These are phyloP conservation scores for Saccharomycopsis malanga DNA, from an alignment of 805 yeast genomes.

Conservation along the genomic window DNA sequence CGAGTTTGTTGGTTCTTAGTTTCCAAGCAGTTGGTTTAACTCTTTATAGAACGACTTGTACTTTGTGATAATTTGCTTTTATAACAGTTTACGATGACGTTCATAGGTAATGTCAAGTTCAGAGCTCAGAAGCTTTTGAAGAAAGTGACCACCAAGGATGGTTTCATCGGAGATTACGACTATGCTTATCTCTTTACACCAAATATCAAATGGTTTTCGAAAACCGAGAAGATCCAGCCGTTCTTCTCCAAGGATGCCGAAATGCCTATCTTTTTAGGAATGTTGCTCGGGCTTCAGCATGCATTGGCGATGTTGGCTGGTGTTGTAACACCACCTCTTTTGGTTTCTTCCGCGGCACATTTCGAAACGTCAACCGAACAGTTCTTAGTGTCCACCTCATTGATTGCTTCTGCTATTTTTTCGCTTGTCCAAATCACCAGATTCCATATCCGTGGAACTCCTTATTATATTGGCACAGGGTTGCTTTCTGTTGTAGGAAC, in stretches of 20 bases:
- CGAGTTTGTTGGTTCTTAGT: too few relatives aligned
- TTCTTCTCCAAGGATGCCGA: constrained; percentile 76
- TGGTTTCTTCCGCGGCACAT: constrained; percentile 60
- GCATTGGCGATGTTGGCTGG: constrained; percentile 90
- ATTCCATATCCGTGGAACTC: constrained; percentile 66
- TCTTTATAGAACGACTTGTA: too few relatives aligned
- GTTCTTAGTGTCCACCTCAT: constrained; percentile 62
- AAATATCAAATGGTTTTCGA: constrained; percentile 55
- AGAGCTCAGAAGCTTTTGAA: constrained; percentile 22
- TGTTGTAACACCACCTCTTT: constrained; percentile 73
- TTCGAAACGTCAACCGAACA: constrained; percentile 44
- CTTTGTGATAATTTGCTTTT: too few relatives aligned
- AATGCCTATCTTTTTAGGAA: constrained; percentile 74
- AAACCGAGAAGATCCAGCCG: constrained; percentile 52
- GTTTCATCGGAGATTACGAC: constrained; percentile 82
- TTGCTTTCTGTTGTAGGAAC: constrained; percentile 86
- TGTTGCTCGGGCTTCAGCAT: constrained; percentile 81
- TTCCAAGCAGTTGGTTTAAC: too few relatives aligned
- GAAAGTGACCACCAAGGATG: constrained; percentile 67
- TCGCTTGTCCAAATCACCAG: constrained; percentile 75
- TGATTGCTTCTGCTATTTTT: constrained; percentile 64
- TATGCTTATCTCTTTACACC: constrained; percentile 78
- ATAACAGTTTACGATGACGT: too few relatives aligned
- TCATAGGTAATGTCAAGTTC: constrained; percentile 5
- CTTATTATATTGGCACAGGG: constrained; percentile 81